These are phyloP conservation scores for Mycena leptocephala DNA, from an alignment of 768 basidiomycete genomes.

Conservation along the genomic window DNA sequence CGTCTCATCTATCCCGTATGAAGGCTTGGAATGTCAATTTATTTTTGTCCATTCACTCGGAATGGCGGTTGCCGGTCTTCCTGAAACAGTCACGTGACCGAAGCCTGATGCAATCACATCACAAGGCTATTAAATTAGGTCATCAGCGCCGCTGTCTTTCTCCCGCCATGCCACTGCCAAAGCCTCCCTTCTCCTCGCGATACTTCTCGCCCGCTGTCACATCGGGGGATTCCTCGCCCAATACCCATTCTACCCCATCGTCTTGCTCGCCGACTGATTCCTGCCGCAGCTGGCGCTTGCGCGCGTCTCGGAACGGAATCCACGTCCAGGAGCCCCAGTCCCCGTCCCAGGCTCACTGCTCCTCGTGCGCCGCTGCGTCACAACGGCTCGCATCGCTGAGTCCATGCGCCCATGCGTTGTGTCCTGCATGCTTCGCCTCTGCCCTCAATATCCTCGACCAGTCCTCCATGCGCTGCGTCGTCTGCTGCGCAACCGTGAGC, in stretches of 20 bases:
- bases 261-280: constrained; percentile 29
- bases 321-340: constrained; percentile 25
- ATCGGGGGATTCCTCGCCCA: constrained; percentile 32
- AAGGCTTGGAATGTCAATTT: no score
- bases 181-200: constrained; percentile 28
- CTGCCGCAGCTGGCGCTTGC: constrained; percentile 32
- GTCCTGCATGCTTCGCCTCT: constrained; percentile 87
- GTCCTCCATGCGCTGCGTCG: constrained; percentile 89
- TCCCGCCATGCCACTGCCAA: no score
- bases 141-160: no score
- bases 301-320: constrained; percentile 37
- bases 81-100: no score
- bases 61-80: no score
- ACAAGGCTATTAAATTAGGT: no score
- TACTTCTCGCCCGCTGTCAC: constrained; percentile 29
- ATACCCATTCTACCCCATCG: constrained; percentile 32
- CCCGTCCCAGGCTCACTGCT: constrained; percentile 47
- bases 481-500: constrained; percentile 79
- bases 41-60: no score
- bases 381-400: constrained; percentile 73
- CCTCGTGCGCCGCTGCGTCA: constrained; percentile 45
- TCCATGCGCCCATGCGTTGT: constrained; percentile 85
- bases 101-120: no score
- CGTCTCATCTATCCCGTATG: no score
- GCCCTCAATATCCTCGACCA: constrained; percentile 93